Evolutionary conservation across 2,329 filamentous ascomycete genomes (phyloP).

Genomic region (Curvularia sp.): DNA sequence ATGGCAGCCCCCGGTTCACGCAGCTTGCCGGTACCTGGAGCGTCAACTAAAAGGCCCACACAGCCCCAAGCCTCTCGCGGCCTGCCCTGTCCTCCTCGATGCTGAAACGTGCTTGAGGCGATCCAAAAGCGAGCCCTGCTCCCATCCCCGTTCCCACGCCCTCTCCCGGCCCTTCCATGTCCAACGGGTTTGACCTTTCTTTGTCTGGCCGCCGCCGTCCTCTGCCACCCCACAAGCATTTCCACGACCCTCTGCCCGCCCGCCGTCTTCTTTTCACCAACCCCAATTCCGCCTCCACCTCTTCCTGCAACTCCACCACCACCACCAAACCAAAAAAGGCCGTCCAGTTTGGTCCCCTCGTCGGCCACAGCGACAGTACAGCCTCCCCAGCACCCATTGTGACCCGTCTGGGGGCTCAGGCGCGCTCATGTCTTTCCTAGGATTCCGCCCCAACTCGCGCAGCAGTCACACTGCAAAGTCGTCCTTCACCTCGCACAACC

Average conservation of each 20-base stretch:
- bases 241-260: slow-evolving; percentile 26
- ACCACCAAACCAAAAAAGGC: slow-evolving; percentile 25
- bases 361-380: slow-evolving; percentile 43
- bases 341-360: slow-evolving; percentile 45
- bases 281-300: slow-evolving; percentile 19
- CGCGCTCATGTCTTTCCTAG: slow-evolving; percentile 52
- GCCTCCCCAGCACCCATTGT: slow-evolving; percentile 31
- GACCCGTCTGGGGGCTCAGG: slow-evolving; percentile 47
- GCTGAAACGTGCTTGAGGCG: slow-evolving; percentile 52
- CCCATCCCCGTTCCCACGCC: not conserved
- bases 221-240: slow-evolving; percentile 30
- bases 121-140: slow-evolving; percentile 41
- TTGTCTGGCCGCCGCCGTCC: slow-evolving; percentile 40
- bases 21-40: slow-evolving; percentile 37
- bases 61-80: slow-evolving; percentile 32
- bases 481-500: slow-evolving; percentile 29
- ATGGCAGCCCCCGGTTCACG: slow-evolving; percentile 30
- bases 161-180: slow-evolving; percentile 41
- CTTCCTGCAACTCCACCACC: slow-evolving; percentile 17
- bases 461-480: slow-evolving; percentile 37
- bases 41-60: slow-evolving; percentile 37
- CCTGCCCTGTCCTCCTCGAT: slow-evolving; percentile 39
- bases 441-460: slow-evolving; percentile 49
- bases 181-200: slow-evolving; percentile 44
- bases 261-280: slow-evolving; percentile 12